Percentiles rank a stretch among this genome's conserved stretches.
These are phyloP conservation scores for Immersiella caudata DNA, from an alignment of 495 filamentous ascomycete genomes.

Conservation along the genomic window DNA sequence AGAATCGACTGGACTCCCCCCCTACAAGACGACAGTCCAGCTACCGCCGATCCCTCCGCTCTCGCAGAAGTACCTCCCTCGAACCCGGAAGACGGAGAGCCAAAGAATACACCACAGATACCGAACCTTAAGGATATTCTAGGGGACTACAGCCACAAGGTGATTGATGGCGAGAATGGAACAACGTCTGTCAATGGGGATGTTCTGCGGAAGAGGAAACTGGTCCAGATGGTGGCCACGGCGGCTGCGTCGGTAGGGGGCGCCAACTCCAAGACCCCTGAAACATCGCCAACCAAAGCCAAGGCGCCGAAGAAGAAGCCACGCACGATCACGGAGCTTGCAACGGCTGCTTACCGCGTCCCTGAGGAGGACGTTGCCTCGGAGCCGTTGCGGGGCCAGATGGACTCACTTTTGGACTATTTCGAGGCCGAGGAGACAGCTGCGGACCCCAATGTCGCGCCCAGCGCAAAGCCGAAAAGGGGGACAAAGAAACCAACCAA, in stretches of 20 bases:
- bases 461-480: conserved; percentile 19
- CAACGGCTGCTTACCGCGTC: conserved; percentile 72
- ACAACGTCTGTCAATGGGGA: conserved; percentile 19
- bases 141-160: conserved; percentile 36
- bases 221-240: conserved; percentile 48
- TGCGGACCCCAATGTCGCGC: not conserved
- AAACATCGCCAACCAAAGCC: conserved; percentile 48
- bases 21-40: conserved; percentile 29
- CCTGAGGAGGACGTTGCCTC: conserved; percentile 24
- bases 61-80: conserved; percentile 32
- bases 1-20: conserved; percentile 64
- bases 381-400: conserved; percentile 21
- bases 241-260: conserved; percentile 16
- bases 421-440: conserved; percentile 24
- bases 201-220: conserved; percentile 54
- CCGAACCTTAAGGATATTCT: conserved; percentile 37
- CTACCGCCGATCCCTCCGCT: conserved; percentile 34
- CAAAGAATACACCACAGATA: not conserved
- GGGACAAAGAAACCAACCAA: conserved; percentile 36
- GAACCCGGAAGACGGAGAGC: not conserved
- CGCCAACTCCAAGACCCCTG: conserved; percentile 26
- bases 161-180: conserved; percentile 14
- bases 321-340: conserved; percentile 81
- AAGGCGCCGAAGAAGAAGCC: conserved; percentile 70
- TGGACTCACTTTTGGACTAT: conserved; percentile 39